Evolutionary conservation across 2,329 filamentous ascomycete genomes (phyloP).

Genomic region (Colletotrichum phormii): DNA sequence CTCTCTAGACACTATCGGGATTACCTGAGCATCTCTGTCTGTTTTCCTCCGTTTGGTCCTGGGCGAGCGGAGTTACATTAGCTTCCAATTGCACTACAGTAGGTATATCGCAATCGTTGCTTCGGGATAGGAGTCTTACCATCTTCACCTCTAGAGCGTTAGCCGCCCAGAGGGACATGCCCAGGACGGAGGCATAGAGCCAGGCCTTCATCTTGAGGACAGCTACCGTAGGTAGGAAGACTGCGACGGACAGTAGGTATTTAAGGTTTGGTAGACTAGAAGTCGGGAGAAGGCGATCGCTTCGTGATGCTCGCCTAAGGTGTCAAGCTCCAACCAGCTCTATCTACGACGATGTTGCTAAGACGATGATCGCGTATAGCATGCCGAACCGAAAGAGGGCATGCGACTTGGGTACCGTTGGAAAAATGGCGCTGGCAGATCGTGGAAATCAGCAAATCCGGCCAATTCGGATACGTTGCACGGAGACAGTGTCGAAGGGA

Average conservation of each 20-base stretch:
- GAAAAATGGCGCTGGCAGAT: conserved; percentile 9
- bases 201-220: conserved; percentile 64
- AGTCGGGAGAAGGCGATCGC: background rate
- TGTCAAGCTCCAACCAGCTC: conserved; percentile 1
- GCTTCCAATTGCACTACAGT: conserved; percentile 30
- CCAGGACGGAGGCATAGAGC: conserved; percentile 62
- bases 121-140: conserved; percentile 51
- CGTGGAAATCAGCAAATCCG: conserved; percentile 11
- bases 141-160: conserved; percentile 69
- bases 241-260: background rate
- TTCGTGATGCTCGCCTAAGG: background rate
- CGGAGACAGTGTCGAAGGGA: conserved; percentile 10
- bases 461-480: conserved; percentile 31
- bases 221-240: background rate
- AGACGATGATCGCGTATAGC: conserved; percentile 8
- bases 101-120: conserved; percentile 2
- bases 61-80: conserved; percentile 12
- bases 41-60: conserved; percentile 83
- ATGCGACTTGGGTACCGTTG: conserved; percentile 3
- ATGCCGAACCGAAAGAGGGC: conserved; percentile 19
- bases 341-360: conserved; percentile 18
- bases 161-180: conserved; percentile 65
- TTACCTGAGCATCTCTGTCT: conserved; percentile 81
- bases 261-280: conserved; percentile 1
- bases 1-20: conserved; percentile 35